These are phyloP conservation scores for Malbranchea cinnamomea DNA, from an alignment of 2,329 filamentous ascomycete species.

Conservation along the genomic window DNA sequence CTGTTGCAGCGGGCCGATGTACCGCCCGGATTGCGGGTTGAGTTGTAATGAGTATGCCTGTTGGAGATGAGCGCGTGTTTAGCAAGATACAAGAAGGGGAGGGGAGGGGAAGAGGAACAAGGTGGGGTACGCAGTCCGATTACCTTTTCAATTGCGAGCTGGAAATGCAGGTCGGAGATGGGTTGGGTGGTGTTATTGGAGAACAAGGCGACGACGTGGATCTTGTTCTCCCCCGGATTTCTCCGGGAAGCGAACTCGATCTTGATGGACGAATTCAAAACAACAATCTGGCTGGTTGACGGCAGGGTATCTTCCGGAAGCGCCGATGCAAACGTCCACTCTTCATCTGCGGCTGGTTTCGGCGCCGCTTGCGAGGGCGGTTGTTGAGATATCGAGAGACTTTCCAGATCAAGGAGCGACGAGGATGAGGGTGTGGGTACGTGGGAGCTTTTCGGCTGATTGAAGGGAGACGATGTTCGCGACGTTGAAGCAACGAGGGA, in stretches of 20 bases:
- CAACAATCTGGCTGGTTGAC: conserved; percentile 46
- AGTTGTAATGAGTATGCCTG: conserved; percentile 70
- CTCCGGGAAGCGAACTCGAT: conserved; percentile 59
- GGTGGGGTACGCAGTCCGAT: conserved; percentile 11
- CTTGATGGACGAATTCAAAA: conserved; percentile 55
- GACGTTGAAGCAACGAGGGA: conserved; percentile 38
- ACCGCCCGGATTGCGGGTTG: conserved; percentile 69
- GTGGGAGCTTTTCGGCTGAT: conserved; percentile 14
- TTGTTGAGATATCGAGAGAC: conserved; percentile 10
- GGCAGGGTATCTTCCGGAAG: conserved; percentile 51
- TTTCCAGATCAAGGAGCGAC: conserved; percentile 21
- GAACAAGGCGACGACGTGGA: conserved; percentile 64
- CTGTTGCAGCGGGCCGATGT: conserved; percentile 54
- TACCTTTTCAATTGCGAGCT: conserved; percentile 88
- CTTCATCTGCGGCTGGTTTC: conserved; percentile 54
- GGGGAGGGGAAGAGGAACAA: not conserved
- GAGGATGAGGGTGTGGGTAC: conserved; percentile 13
- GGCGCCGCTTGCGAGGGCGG: conserved; percentile 18
- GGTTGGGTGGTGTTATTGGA: conserved; percentile 62
- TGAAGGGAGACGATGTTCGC: conserved; percentile 30
- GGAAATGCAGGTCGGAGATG: conserved; percentile 71
- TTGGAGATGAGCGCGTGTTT: conserved; percentile 2
- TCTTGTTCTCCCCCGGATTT: conserved; percentile 38
- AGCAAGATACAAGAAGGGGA: not conserved
- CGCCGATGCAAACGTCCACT: conserved; percentile 86